Conservation (phyloP, 495 filamentous ascomycete species). For the Barbatosphaeria neglecta region DNA sequence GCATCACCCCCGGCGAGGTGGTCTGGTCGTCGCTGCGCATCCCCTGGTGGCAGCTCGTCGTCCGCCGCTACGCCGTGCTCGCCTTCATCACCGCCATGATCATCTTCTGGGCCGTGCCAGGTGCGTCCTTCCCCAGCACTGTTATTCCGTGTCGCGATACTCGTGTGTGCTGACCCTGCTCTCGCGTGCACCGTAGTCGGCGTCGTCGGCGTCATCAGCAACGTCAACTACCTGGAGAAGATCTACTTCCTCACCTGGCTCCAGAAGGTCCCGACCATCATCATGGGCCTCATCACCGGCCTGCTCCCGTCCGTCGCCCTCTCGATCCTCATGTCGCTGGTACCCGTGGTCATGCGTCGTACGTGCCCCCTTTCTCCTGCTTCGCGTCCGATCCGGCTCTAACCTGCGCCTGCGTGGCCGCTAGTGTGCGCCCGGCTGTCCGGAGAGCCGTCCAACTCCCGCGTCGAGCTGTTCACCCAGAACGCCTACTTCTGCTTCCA, state of each 20-base stretch:
- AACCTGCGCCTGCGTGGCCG: constrained; percentile 4
- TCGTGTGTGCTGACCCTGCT: too few species aligned
- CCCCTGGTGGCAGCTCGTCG: constrained; percentile 73
- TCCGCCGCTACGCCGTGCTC: constrained; percentile 58
- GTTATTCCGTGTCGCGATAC: too few species aligned
- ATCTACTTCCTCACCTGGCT: constrained; percentile 68
- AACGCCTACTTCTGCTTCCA: constrained; percentile 94
- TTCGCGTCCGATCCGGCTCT: neutral
- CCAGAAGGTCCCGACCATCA: constrained; percentile 50
- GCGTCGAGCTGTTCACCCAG: constrained; percentile 77
- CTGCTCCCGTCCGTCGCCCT: constrained; percentile 72
- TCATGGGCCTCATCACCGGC: constrained; percentile 76
- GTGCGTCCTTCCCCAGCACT: too few species aligned
- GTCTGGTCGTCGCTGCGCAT: constrained; percentile 84
- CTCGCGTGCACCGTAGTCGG: too few species aligned
- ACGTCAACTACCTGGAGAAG: constrained; percentile 55
- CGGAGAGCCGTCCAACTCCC: constrained; percentile 65
- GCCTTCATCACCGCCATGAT: constrained; percentile 67
- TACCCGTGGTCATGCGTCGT: constrained; percentile 69
- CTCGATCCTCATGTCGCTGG: constrained; percentile 76
- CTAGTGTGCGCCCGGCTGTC: constrained; percentile 59
- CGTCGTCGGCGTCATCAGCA: constrained; percentile 76
- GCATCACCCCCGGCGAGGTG: constrained; percentile 72
- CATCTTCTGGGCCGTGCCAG: constrained; percentile 89
- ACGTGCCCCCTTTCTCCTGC: constrained; percentile 8